These are phyloP conservation scores for Peronospora belbahrii DNA, from an alignment of 352 stramenopile genomes.

Conservation along the genomic window DNA sequence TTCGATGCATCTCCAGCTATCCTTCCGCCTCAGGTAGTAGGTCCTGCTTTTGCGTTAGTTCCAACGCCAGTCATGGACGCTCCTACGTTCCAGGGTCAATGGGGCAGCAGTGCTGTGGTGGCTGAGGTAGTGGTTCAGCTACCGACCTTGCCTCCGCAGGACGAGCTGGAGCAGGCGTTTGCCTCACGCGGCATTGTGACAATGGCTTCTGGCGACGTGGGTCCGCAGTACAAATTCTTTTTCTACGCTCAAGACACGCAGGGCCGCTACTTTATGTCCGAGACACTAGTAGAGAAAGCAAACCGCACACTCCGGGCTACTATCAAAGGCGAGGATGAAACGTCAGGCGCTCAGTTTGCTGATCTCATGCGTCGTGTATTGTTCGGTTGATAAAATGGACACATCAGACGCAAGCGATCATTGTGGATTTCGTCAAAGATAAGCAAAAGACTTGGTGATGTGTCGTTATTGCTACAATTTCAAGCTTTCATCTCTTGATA, in stretches of 20 bases:
- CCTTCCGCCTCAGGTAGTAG: slow-evolving; percentile 8
- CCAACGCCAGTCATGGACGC: slow-evolving; percentile 73
- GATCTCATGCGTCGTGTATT: slow-evolving; percentile 59
- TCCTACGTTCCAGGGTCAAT: slow-evolving; percentile 61
- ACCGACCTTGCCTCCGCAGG: slow-evolving; percentile 44
- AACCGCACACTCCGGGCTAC: slow-evolving; percentile 49
- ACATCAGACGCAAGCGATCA: too few relatives aligned
- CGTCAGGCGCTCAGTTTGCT: slow-evolving; percentile 47
- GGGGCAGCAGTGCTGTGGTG: slow-evolving; percentile 64
- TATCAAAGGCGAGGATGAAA: slow-evolving; percentile 68
- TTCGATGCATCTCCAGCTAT: slow-evolving; percentile 34
- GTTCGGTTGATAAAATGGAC: slow-evolving; percentile 30
- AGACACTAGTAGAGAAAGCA: slow-evolving; percentile 71
- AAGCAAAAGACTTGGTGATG: too few relatives aligned
- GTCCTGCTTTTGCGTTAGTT: slow-evolving; percentile 38
- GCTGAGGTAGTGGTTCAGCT: slow-evolving; percentile 52
- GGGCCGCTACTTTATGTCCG: slow-evolving; percentile 54
- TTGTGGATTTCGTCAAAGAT: too few relatives aligned
- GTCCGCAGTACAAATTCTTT: slow-evolving; percentile 81
- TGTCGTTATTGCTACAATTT: too few relatives aligned
- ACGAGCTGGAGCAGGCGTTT: slow-evolving; percentile 63
- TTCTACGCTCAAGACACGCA: slow-evolving; percentile 73
- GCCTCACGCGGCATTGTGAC: slow-evolving; percentile 50
- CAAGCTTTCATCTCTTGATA: too few relatives aligned
- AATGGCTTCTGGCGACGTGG: slow-evolving; percentile 75